Evolutionary conservation across 163 green algal species (phyloP), one percentile per base, ranked within the genome.

Genomic region (Scenedesmus sp.): DNA sequence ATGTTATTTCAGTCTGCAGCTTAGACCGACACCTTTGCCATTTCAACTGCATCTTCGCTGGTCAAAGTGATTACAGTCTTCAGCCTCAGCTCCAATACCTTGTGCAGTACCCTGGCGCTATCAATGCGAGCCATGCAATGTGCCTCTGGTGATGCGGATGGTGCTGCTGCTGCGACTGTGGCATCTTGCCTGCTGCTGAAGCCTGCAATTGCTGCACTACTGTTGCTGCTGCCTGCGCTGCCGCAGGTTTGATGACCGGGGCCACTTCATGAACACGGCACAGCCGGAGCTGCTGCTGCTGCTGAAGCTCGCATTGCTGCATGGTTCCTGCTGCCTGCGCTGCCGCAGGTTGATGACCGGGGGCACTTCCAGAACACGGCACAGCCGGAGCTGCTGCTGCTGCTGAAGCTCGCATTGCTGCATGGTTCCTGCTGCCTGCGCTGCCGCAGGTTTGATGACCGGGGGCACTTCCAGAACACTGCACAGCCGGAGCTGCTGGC

Each of bases 361-460:
- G 26, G 26, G 26, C 26, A 26, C 26, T 26, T 26, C 26, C 74
- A 82, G 18, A 15, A 12, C 23, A 82, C 62, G 20, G 10, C 62
- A 23, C 8, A 73, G 10, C 62, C 18, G 62, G 10, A 23, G 62
- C 62, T 16, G 6, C 62, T 70, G 76, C 34, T 84, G 34, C 46
- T 84, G 46, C 34, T 54, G 76, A 10, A 18, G 34, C 46, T 59
- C 26, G 26, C 26, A 26, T 26, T 26, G 76, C 34, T 84, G 34
- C 46, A 26, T 26, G 26, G 26, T 26, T 84, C 13, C 34, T 54
- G 76, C 46, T 84, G 34, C 46, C 34, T 4, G 2, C 20, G 82
- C 56, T 57, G 26, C 23, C 83, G 77, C 60, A 89, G 81, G 81
- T 88, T 92, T 92, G 64, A 89, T 9, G 88, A 92, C 60, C 46